Percentiles rank a stretch among this genome's conserved stretches.
Evolutionary conservation across 2,329 filamentous ascomycete species (phyloP).

Genomic region (Elsinoe australis): DNA sequence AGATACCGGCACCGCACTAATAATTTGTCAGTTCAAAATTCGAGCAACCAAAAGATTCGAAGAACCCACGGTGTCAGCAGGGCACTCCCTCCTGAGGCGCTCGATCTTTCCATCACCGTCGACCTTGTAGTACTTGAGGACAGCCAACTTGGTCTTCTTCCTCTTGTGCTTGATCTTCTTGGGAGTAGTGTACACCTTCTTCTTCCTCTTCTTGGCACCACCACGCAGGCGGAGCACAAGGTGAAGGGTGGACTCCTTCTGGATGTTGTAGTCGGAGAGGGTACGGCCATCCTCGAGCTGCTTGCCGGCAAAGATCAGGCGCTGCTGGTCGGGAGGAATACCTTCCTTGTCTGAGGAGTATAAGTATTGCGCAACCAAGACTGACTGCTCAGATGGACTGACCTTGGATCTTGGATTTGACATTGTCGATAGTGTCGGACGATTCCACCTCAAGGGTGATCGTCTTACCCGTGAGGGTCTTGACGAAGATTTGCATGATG

Average conservation of each 20-base stretch:
- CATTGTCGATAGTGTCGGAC: conserved; percentile 99
- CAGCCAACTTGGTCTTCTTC: conserved; percentile 99
- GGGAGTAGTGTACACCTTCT: conserved; percentile 99
- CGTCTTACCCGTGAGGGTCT: conserved; percentile 98
- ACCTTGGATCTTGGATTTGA: conserved; percentile 93
- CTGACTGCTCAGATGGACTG: conserved; percentile 25
- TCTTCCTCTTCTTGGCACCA: conserved; percentile 99
- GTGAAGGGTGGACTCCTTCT: conserved; percentile 99
- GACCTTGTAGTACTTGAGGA: conserved; percentile 99
- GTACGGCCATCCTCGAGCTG: conserved; percentile 99
- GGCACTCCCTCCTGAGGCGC: conserved; percentile 97
- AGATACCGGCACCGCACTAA: conserved; percentile 98
- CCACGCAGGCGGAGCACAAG: conserved; percentile 96
- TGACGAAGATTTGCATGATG: conserved; percentile 60
- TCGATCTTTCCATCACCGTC: conserved; percentile 99
- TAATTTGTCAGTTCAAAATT: conserved; percentile 17
- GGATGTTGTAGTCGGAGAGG: conserved; percentile 99
- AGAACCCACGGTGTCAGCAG: conserved; percentile 68
- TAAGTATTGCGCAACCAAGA: conserved; percentile 15
- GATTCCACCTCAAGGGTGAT: conserved; percentile 99
- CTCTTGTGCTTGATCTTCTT: conserved; percentile 99
- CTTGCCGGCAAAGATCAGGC: conserved; percentile 99
- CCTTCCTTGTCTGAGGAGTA: conserved; percentile 87
- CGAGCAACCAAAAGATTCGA: neutral
- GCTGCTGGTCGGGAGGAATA: conserved; percentile 98